Evolutionary conservation across 306 rosid species (phyloP), one percentile per base, ranked within the genome.

Genomic region (Hippophae gyantsensis): DNA sequence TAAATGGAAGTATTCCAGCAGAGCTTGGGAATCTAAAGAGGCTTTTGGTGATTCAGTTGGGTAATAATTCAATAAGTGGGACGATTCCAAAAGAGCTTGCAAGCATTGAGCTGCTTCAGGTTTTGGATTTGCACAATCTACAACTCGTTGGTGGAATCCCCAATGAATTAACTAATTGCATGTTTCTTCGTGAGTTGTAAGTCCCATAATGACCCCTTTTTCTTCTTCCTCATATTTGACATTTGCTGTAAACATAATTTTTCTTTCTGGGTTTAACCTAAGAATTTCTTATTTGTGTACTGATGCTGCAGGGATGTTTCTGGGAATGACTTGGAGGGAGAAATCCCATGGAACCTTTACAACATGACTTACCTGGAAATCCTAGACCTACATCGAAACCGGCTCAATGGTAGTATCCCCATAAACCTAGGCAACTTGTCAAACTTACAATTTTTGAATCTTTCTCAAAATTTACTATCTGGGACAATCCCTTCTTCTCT

Each of bases 111-210:
- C 76, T 76, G 61, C 99, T 93, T 82, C 90, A 83, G 71, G 78
- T 93, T 58, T 75, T 93, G 79, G 86, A 84, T 84, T 84, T 93
- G 82, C 89, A 72, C 66, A 82, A 79, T 71, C 88, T 93, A 66
- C 72, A 80, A 73, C 99, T 93, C 51, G 54, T 27, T 60, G 97
- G 97, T 11, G 79, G 77, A 74, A 86, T 93, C 64, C 97, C 99
- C 5, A 67, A 49, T 41, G 86, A 82, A 52, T 71, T 93, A 57
- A 75, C 77, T 76, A 82, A 81, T 62, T 85, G 97, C 86, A 71
- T 68, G 70, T 77, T 88, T 75, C 99, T 93, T 74, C 97, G 83
- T 58, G 94, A 78, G 77, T 74, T 93, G 99, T 93, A 75, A 93
- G 99, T 93, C 61, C 76, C 64, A 11, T 54, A 59, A 56, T 69